phyloP scores from a whole-genome alignment of 768 basidiomycete species.

The Leccinellum albellum region DNA sequence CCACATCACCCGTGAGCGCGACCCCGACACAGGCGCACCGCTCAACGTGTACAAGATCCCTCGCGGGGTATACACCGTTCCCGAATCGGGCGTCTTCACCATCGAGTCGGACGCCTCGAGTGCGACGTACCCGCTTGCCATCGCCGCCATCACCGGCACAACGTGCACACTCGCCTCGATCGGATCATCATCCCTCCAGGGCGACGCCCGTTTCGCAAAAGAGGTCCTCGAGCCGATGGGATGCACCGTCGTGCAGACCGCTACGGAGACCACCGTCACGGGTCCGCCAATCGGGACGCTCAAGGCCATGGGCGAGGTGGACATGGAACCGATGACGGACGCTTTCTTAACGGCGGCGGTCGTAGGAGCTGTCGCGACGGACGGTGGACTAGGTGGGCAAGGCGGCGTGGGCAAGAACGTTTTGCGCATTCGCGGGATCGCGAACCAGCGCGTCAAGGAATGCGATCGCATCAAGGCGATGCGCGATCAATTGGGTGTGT shows the following conservation, averaged over 20 bases:
- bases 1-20: constrained; percentile 61
- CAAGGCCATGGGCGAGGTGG: constrained; percentile 57
- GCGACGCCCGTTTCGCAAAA: constrained; percentile 95
- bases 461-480: constrained; percentile 96
- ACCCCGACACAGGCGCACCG: constrained; percentile 52
- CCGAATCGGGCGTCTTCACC: constrained; percentile 58
- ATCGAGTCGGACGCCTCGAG: constrained; percentile 96
- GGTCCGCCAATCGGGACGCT: constrained; percentile 87
- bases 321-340: constrained; percentile 99
- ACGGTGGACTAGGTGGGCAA: constrained; percentile 43
- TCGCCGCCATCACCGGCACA: constrained; percentile 97
- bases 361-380: constrained; percentile 78
- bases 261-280: constrained; percentile 83
- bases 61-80: constrained; percentile 71
- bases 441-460: constrained; percentile 98
- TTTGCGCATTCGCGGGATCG: constrained; percentile 91
- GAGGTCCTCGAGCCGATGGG: constrained; percentile 95
- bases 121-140: constrained; percentile 94
- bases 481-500: constrained; percentile 87
- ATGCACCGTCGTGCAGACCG: constrained; percentile 84
- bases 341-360: constrained; percentile 96
- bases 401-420: constrained; percentile 34
- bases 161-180: constrained; percentile 92
- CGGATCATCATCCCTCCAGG: constrained; percentile 86
- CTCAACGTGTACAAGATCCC: constrained; percentile 89